Evolutionary conservation across 2,329 filamentous ascomycete species (phyloP).

Genomic region (Colletotrichum cereale): DNA sequence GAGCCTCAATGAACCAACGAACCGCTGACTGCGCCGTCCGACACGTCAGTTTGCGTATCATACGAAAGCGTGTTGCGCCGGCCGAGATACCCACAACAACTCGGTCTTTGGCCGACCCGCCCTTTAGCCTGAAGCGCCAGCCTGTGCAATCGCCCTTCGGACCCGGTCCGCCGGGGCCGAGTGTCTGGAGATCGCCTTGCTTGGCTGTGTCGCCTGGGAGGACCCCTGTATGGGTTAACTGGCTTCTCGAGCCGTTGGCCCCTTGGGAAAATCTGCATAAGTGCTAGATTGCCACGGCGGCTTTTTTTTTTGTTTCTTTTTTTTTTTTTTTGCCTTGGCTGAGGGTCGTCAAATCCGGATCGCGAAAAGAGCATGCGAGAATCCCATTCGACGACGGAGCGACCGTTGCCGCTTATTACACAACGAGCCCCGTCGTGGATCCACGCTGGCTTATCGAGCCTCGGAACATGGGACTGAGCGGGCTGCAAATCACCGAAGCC

Average conservation of each 20-base stretch:
- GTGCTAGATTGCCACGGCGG: slow-evolving; percentile 15
- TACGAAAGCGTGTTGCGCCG: neutral
- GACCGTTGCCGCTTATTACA: neutral
- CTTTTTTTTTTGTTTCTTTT: no score
- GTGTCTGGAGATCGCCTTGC: neutral
- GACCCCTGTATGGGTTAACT: slow-evolving; percentile 26
- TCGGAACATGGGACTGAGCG: slow-evolving; percentile 7
- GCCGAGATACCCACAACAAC: neutral
- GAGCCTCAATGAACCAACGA: neutral
- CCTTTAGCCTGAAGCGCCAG: neutral
- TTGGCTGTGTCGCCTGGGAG: slow-evolving; percentile 4
- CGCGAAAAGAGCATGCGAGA: slow-evolving; percentile 2
- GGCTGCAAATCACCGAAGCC: slow-evolving; percentile 13
- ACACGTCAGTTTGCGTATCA: neutral
- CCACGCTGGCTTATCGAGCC: slow-evolving; percentile 28
- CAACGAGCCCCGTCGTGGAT: neutral
- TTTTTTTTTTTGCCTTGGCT: slow-evolving; percentile 20
- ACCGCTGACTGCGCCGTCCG: neutral
- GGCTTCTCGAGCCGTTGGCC: slow-evolving; percentile 34
- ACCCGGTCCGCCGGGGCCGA: slow-evolving; percentile 28
- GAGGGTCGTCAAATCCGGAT: slow-evolving; percentile 27
- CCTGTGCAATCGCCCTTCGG: slow-evolving; percentile 13
- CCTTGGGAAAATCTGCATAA: slow-evolving; percentile 30
- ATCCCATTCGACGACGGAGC: slow-evolving; percentile 18
- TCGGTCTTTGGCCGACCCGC: neutral